Evolutionary conservation across 2,329 filamentous ascomycete species (phyloP), one percentile per base, ranked within the genome.

Genomic region (Diaporthe sp.): DNA sequence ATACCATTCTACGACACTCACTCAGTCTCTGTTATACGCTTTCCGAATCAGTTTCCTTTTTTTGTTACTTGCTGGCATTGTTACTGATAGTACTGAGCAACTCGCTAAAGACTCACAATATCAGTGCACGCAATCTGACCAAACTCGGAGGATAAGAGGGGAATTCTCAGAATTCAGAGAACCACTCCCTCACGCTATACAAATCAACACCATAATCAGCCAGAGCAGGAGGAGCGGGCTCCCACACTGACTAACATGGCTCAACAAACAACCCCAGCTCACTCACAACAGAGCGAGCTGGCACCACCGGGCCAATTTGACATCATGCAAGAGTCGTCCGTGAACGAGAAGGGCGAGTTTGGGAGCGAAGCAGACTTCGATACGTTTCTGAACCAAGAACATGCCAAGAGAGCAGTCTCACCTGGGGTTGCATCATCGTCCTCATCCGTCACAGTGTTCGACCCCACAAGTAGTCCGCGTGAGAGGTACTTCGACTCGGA

Each of bases 381-480:
- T 37, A 71, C 67, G 2, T 77, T 75, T 37, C 25, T 75, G 37
- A 75, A 75, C 68, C 75, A 75, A 25, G 61, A 71, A 28, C 61
- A 28, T 2, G 15, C 62, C 42, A 55, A 49, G 25, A 19, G 49
- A 22, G 31, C 65, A 8, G 65, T 55, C 13, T 70, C 71, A 1
- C 61, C 46, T 2, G 75, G 75, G 0, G 37, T 73, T 19, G 58
- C 61, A 37, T 77, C 75, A 12, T 77, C 70, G 1, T 74, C 75
- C 15, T 77, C 75, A 22, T 77, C 75, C 25, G 72, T 75, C 60
- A 76, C 75, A 51, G 70, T 71, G 19, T 76, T 75, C 22, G 75
- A 76, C 39, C 68, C 75, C 3, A 70, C 44, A 60, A 75, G 46
- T 51, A 76, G 75, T n/a, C 22, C n/a, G 2, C 72, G 68, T 17